These are phyloP conservation scores for Tulasnella sp. DNA, from an alignment of 768 basidiomycete genomes.

Conservation along the genomic window DNA sequence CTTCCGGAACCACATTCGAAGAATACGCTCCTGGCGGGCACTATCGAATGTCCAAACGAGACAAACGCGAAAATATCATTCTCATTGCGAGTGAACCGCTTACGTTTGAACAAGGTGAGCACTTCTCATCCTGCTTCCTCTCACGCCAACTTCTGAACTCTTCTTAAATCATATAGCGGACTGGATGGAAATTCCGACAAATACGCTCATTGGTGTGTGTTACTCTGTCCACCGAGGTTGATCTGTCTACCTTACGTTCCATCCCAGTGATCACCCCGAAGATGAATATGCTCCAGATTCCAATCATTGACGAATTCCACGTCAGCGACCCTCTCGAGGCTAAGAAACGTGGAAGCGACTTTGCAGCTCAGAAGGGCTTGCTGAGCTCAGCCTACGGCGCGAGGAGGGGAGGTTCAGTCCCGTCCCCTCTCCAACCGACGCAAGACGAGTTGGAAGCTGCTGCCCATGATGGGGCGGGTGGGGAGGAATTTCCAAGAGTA, in stretches of 20 bases:
- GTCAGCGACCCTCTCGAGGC: slow-evolving; percentile 77
- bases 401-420: not conserved
- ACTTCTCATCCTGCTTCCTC: not conserved
- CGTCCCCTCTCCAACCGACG: not conserved
- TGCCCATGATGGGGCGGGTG: not conserved
- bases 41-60: slow-evolving; percentile 92
- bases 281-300: slow-evolving; percentile 83
- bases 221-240: not conserved
- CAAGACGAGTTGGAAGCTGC: not conserved
- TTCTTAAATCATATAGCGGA: slow-evolving; percentile 54
- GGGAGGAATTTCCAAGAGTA: not conserved
- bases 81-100: slow-evolving; percentile 93
- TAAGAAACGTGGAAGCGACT: slow-evolving; percentile 65
- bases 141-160: not conserved
- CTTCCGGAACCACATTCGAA: slow-evolving; percentile 89
- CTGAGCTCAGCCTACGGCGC: slow-evolving; percentile 38
- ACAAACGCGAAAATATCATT: slow-evolving; percentile 94
- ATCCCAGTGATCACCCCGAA: slow-evolving; percentile 27
- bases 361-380: slow-evolving; percentile 84
- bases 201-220: slow-evolving; percentile 64
- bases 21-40: slow-evolving; percentile 85
- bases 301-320: slow-evolving; percentile 89
- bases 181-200: slow-evolving; percentile 99
- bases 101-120: slow-evolving; percentile 86
- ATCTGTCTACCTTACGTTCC: not conserved